Percentiles rank a stretch among this genome's conserved stretches.
These are phyloP conservation scores for Alternaria triticina DNA, from an alignment of 2,329 filamentous ascomycete species.

Conservation along the genomic window DNA sequence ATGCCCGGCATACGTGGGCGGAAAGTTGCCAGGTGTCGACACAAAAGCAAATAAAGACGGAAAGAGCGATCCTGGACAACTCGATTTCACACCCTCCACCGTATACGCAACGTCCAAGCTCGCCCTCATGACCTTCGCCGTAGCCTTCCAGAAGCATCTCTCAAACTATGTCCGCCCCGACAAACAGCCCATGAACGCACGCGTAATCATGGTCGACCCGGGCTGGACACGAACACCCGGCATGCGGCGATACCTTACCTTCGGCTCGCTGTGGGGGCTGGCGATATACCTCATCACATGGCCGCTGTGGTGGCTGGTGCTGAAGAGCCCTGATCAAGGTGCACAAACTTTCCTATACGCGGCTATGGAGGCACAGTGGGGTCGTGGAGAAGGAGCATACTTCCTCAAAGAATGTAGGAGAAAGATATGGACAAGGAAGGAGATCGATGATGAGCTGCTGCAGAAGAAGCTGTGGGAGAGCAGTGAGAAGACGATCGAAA, in stretches of 20 bases:
- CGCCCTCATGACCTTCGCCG: constrained; percentile 86
- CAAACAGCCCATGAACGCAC: constrained; percentile 77
- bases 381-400: constrained; percentile 69
- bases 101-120: constrained; percentile 63
- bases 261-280: constrained; percentile 82
- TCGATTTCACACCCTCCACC: constrained; percentile 52
- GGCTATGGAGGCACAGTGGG: constrained; percentile 78
- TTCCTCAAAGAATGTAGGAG: constrained; percentile 89
- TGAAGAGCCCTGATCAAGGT: constrained; percentile 84
- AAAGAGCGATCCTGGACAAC: constrained; percentile 27
- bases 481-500: constrained; percentile 79
- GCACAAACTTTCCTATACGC: constrained; percentile 87
- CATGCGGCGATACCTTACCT: constrained; percentile 83
- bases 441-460: constrained; percentile 77
- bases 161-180: constrained; percentile 85
- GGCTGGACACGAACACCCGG: constrained; percentile 85
- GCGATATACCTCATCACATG: constrained; percentile 78
- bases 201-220: constrained; percentile 87
- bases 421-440: constrained; percentile 72
- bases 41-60: constrained; percentile 63
- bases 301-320: constrained; percentile 81
- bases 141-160: constrained; percentile 91
- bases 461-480: constrained; percentile 90
- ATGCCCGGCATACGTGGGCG: constrained; percentile 86
- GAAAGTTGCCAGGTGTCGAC: constrained; percentile 66